phyloP scores from a whole-genome alignment of 108 stramenopile genomes.

The Epithemia pelagica region DNA sequence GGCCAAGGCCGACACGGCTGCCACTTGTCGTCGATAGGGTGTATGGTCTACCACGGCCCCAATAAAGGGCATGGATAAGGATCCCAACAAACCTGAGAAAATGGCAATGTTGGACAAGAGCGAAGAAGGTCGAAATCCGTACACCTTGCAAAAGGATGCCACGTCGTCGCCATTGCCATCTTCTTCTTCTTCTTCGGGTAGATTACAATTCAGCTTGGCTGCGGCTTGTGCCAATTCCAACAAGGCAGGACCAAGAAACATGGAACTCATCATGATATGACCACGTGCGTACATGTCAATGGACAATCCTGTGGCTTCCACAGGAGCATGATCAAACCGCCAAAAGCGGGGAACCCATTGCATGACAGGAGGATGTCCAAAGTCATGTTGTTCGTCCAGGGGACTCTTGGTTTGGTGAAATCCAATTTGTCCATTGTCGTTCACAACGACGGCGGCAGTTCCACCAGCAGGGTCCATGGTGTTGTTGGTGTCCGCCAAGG shows the following conservation, averaged over 20 bases:
- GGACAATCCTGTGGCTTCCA: conserved; percentile 47
- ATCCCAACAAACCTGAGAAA: conserved; percentile 40
- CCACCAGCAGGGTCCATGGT: no score
- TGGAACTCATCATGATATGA: conserved; percentile 31
- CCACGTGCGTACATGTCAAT: conserved; percentile 36
- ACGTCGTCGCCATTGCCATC: conserved; percentile 3
- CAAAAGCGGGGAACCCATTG: background rate
- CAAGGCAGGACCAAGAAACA: conserved; percentile 54
- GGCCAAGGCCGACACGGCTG: conserved; percentile 26
- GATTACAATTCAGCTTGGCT: conserved; percentile 6
- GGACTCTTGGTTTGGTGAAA: no score
- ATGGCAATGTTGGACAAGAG: conserved; percentile 50
- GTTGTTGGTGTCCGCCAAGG: no score
- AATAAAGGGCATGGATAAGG: conserved; percentile 49
- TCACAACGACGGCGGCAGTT: no score
- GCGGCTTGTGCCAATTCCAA: conserved; percentile 41
- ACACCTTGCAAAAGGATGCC: background rate
- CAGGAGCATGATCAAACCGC: background rate
- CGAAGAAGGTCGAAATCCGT: conserved; percentile 25
- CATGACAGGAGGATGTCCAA: no score
- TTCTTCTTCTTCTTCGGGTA: no score
- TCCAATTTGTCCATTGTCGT: no score
- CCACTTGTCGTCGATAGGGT: conserved; percentile 38
- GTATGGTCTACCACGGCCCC: conserved; percentile 78
- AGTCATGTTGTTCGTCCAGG: no score